phyloP scores from a whole-genome alignment of 768 basidiomycete genomes.

The Naganishia onofrii region DNA sequence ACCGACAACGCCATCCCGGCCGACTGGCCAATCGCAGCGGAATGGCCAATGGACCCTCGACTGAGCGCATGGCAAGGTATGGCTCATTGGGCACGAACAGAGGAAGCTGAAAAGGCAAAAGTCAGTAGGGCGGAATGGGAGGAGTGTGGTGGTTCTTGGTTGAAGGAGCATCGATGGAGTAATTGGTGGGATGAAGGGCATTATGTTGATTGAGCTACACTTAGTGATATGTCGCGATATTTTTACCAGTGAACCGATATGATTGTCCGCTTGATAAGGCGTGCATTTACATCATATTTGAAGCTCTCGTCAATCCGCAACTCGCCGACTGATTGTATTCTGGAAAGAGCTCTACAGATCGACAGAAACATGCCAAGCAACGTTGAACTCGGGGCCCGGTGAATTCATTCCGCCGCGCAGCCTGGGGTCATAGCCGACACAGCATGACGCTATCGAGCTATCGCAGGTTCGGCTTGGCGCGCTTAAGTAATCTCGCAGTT shows the following conservation, averaged over 20 bases:
- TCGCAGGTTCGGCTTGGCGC: background rate
- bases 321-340: too few relatives aligned
- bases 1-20: conserved; percentile 54
- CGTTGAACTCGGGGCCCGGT: background rate
- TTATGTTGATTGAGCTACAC: conserved; percentile 8
- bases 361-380: background rate
- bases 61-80: conserved; percentile 91
- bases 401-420: background rate
- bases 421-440: background rate
- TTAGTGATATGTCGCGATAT: too few relatives aligned
- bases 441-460: conserved; percentile 17
- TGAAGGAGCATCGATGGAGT: conserved; percentile 87
- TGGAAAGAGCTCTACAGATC: too few relatives aligned
- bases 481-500: conserved; percentile 11
- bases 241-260: too few relatives aligned
- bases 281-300: too few relatives aligned
- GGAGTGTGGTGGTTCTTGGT: conserved; percentile 81
- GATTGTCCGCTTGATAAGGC: too few relatives aligned
- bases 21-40: conserved; percentile 26
- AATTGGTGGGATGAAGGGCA: conserved; percentile 61
- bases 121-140: conserved; percentile 80
- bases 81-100: conserved; percentile 60
- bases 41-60: conserved; percentile 57
- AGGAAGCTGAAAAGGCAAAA: conserved; percentile 56
- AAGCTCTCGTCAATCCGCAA: too few relatives aligned